Percentiles rank a stretch among this genome's conserved stretches.
Conservation (phyloP, 106 monocot genomes). For the Acanthochlamys bracteata region DNA sequence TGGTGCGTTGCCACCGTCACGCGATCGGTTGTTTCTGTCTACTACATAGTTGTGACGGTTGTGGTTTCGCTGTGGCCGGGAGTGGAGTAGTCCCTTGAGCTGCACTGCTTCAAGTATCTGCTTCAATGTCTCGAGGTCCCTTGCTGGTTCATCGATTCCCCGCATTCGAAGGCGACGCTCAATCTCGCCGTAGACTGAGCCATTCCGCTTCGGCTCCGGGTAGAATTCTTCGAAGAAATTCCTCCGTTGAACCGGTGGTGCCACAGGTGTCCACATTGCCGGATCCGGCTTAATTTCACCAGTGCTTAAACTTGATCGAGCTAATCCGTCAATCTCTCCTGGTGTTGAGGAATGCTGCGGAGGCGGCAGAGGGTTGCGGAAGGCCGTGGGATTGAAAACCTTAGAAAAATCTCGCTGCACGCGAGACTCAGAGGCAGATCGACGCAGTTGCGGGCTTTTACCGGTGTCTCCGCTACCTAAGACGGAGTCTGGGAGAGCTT, state of each 20-base stretch:
- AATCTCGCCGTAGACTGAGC: slow-evolving; percentile 56
- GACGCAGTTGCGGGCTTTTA: slow-evolving; percentile 42
- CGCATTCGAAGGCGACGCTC: slow-evolving; percentile 60
- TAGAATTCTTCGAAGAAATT: slow-evolving; percentile 73
- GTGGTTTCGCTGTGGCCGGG: slow-evolving; percentile 5
- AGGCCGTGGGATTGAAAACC: slow-evolving; percentile 24
- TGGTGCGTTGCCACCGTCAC: slow-evolving; percentile 15
- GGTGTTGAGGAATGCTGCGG: not conserved
- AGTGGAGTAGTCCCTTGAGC: slow-evolving; percentile 73
- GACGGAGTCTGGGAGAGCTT: slow-evolving; percentile 34
- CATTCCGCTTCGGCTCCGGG: slow-evolving; percentile 51
- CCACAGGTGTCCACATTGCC: not conserved
- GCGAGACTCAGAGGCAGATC: slow-evolving; percentile 80
- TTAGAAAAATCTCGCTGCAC: slow-evolving; percentile 39
- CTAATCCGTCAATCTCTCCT: not conserved
- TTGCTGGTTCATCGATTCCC: slow-evolving; percentile 59
- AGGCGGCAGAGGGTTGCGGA: slow-evolving; percentile 12
- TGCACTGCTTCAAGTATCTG: slow-evolving; percentile 75
- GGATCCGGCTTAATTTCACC: slow-evolving; percentile 7
- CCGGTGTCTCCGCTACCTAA: not conserved
- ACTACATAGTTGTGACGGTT: slow-evolving; percentile 14
- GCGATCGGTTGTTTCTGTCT: slow-evolving; percentile 1
- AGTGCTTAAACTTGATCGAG: not conserved
- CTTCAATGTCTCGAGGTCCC: slow-evolving; percentile 75
- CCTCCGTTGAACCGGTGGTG: slow-evolving; percentile 23